Conservation (phyloP, 805 yeast species). For the Kluyveromyces aestuarii region DNA sequence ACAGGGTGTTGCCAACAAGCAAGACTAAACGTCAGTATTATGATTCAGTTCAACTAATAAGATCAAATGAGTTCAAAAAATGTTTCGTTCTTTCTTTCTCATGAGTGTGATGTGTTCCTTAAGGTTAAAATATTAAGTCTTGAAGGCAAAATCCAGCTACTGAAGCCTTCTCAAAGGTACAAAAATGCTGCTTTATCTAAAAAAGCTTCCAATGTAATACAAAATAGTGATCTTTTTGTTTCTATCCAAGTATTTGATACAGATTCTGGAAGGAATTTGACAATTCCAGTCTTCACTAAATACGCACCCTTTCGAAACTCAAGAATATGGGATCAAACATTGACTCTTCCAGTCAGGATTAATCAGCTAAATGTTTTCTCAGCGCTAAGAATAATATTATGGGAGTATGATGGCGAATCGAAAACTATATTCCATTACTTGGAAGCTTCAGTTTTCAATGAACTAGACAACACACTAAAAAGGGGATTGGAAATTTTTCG, state of each 20-base stretch:
- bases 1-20: neutral
- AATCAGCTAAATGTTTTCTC: constrained; percentile 62
- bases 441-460: constrained; percentile 49
- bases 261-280: constrained; percentile 37
- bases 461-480: constrained; percentile 46
- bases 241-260: constrained; percentile 36
- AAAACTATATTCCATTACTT: constrained; percentile 51
- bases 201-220: constrained; percentile 31
- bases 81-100: constrained; percentile 47
- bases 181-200: constrained; percentile 38
- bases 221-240: constrained; percentile 32
- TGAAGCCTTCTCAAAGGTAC: constrained; percentile 38
- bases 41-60: neutral
- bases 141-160: constrained; percentile 35
- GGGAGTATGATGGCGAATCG: constrained; percentile 56
- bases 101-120: constrained; percentile 43
- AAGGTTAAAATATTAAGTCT: constrained; percentile 38
- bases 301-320: constrained; percentile 37
- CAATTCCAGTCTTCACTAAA: constrained; percentile 41
- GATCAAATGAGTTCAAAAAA: constrained; percentile 24
- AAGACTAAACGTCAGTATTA: neutral
- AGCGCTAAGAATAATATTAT: constrained; percentile 49
- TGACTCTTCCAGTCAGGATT: constrained; percentile 61
- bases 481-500: constrained; percentile 60
- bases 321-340: constrained; percentile 64